These are phyloP conservation scores for Pontederia paniculata DNA, from an alignment of 176 grass and related monocot species.

Conservation along the genomic window DNA sequence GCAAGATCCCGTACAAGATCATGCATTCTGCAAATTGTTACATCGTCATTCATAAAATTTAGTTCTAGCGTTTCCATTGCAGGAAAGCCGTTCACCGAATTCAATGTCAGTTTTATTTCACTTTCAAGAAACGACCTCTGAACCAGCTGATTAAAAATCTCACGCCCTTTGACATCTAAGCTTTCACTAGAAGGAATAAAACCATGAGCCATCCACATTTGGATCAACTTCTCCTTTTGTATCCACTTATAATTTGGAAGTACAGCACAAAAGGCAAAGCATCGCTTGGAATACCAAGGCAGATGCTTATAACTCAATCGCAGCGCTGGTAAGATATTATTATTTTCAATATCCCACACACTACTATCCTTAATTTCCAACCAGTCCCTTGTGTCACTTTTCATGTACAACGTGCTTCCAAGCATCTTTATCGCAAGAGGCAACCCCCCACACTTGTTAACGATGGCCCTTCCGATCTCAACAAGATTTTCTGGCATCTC, in stretches of 20 bases:
- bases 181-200: slow-evolving; percentile 6
- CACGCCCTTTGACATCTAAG: not conserved
- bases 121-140: slow-evolving; percentile 22
- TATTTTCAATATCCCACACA: not conserved
- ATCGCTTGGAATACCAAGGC: slow-evolving; percentile 15
- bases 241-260: slow-evolving; percentile 17
- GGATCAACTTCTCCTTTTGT: slow-evolving; percentile 15
- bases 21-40: slow-evolving; percentile 8
- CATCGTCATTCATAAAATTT: too few species aligned
- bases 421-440: slow-evolving; percentile 18
- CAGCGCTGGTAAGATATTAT: not conserved
- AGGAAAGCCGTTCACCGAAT: too few species aligned
- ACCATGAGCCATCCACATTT: slow-evolving; percentile 27
- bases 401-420: not conserved
- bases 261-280: slow-evolving; percentile 22
- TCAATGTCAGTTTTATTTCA: too few species aligned
- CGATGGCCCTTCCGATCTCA: slow-evolving; percentile 10
- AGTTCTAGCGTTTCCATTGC: too few species aligned
- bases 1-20: slow-evolving; percentile 28
- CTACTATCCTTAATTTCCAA: not conserved
- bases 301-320: slow-evolving; percentile 28
- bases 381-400: slow-evolving; percentile 5
- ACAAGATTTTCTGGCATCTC: not conserved
- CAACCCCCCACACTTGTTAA: slow-evolving; percentile 22
- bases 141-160: slow-evolving; percentile 14